Evolutionary conservation across 2,329 filamentous ascomycete genomes (phyloP), one percentile per base, ranked within the genome.

Genomic region (Pyricularia sp.): DNA sequence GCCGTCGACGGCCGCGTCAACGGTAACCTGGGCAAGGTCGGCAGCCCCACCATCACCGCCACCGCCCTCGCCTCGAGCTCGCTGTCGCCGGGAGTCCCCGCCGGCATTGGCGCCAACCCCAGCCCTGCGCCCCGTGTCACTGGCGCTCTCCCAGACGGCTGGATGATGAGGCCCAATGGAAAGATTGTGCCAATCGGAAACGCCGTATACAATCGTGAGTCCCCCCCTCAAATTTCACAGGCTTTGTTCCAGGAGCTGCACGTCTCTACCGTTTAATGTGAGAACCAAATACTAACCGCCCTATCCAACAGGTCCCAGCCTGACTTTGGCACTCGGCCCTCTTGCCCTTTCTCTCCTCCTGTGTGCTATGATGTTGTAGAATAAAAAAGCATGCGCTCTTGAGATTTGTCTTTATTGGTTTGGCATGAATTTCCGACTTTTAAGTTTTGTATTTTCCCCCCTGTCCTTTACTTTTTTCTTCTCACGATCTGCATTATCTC

Each of bases 1-100:
- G 88, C 94, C 68, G 85, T 90, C n/a, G 93, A 88, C 72, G 95
- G 95, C 71, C 79, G 83, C 72, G 83, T 98, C 78, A 92, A 93
- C 77, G 87, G 86, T 33, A 91, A 87, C 70, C 84, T 86, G 73
- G 84, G 84, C 71, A 85, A 83, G 70, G 82, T 84, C 42, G 86
- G 82, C 42, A 81, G 75, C 68, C 71, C 84, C 65, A 82, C 81
- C 25, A 82, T 84, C 36, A 88, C 85, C 3, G 84, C 85, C 69
- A 79, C 84, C 66, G 87, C 89, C 31, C 87, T 88, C n/a, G 81
- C 85, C 7, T 84, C 90, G 69, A 87, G 89, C 6, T 86, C 88
- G 0, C 86, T 86, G 7, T 85, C 86, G 4, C 86, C 88, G 50
- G 86, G 87, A 33, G 86, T 94, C 69, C 91, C 92, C 4, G 90